Percentiles rank a stretch among this genome's conserved stretches.
These are phyloP conservation scores for Penicillium thymicola DNA, from an alignment of 2,329 filamentous ascomycete genomes.

Conservation along the genomic window DNA sequence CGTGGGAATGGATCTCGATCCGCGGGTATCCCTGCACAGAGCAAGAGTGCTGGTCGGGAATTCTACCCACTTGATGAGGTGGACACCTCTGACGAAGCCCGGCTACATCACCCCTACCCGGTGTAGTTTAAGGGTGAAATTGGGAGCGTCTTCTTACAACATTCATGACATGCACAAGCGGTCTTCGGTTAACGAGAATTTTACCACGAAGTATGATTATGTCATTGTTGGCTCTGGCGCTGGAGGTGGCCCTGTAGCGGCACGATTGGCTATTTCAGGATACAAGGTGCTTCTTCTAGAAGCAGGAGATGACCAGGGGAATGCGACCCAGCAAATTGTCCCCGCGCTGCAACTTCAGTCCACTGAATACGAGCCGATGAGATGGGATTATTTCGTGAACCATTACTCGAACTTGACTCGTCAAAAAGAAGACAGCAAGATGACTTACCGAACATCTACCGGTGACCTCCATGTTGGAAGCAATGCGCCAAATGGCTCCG, in stretches of 20 bases:
- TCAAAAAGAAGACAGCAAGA: conserved; percentile 58
- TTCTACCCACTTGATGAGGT: conserved; percentile 24
- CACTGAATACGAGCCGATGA: conserved; percentile 55
- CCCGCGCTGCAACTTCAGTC: conserved; percentile 54
- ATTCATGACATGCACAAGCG: conserved; percentile 9
- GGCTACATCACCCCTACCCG: conserved; percentile 8
- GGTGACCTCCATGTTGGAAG: conserved; percentile 55
- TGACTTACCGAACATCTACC: conserved; percentile 53
- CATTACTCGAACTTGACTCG: conserved; percentile 56
- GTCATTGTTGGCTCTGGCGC: conserved; percentile 61
- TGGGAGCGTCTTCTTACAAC: no score
- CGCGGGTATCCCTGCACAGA: conserved; percentile 11
- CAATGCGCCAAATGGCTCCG: conserved; percentile 50
- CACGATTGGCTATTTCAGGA: conserved; percentile 58
- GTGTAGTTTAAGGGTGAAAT: background rate
- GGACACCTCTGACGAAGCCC: conserved; percentile 18
- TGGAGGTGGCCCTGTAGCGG: conserved; percentile 58
- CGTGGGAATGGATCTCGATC: conserved; percentile 13
- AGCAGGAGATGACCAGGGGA: conserved; percentile 57
- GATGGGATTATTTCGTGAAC: conserved; percentile 64
- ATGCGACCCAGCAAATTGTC: conserved; percentile 51
- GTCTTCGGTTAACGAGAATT: background rate
- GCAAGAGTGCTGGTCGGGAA: conserved; percentile 16
- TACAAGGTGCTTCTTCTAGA: conserved; percentile 61
- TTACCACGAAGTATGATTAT: conserved; percentile 53